Evolutionary conservation across 1,139 yeast genomes (phyloP).

Genomic region (Blastobotrys malaysiensis): DNA sequence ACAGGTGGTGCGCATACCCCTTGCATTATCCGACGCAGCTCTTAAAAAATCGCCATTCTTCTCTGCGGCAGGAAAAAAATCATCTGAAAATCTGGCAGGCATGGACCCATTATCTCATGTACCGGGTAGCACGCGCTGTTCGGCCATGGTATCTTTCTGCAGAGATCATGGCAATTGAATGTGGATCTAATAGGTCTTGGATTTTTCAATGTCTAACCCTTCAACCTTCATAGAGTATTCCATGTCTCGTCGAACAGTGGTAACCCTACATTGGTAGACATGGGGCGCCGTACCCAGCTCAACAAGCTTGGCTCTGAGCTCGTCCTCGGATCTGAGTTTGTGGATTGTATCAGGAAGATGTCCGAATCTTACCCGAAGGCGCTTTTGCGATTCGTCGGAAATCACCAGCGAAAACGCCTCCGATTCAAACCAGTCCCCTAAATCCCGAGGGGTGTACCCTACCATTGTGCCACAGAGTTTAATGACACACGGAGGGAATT

Average conservation of each 20-base stretch:
- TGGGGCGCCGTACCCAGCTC: neutral
- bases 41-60: neutral
- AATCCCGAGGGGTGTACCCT: neutral
- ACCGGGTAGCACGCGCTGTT: too few species aligned
- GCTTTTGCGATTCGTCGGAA: neutral
- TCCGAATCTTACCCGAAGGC: neutral
- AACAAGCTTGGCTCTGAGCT: neutral
- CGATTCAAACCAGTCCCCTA: neutral
- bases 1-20: neutral
- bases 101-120: too few species aligned
- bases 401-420: neutral
- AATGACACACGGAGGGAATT: neutral
- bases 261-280: neutral
- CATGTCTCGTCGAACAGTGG: neutral
- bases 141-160: too few species aligned
- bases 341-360: neutral
- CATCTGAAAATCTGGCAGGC: too few species aligned
- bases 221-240: neutral
- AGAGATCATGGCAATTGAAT: too few species aligned
- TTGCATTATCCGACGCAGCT: neutral
- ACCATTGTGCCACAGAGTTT: neutral
- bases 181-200: neutral
- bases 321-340: neutral
- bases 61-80: too few species aligned
- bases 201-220: neutral